Evolutionary conservation across 768 basidiomycete genomes (phyloP), one percentile per base, ranked within the genome.

Genomic region (Dioszegia crocea): DNA sequence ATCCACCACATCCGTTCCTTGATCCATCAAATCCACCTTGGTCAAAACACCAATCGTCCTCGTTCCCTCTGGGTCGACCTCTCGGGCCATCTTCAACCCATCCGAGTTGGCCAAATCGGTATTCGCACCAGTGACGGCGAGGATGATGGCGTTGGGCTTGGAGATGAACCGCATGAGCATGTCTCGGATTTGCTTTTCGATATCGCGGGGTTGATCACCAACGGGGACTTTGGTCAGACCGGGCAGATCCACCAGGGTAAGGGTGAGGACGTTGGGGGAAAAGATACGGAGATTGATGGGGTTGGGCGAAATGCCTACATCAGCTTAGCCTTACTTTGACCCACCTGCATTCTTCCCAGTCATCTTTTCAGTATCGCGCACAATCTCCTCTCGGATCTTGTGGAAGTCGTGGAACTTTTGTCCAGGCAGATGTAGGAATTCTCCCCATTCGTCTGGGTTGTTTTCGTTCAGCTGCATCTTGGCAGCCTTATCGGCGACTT

Each of bases 41-140:
- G 96, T 99, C 70, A 98, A 79, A 19, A 99, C 96, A 83, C 96
- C 96, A 65, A 99, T 97, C 21, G 96, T 99, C 72, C 94, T 83
- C 40, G 87, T 88, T 29, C 96, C 96, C 58, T 98, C 94, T 2
- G 94, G 93, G 74, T 99, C 96, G 24, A 97, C 92, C 71, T 97
- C 92, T 61, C 96, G 83, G 50, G 92, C 94, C 82, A 97, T 80
- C 80, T 96, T 94, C 73, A 96, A 78, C 48, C 96, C 94, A 77
- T 98, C 96, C 19, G 94, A 98, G 79, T 98, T 99, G 60, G 96
- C 96, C 83, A 99, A 82, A 81, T 99, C 96, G 46, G 85, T 87
- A 76, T 98, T 98, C 66, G 91, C 94, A 38, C 86, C 88, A 0
- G 94, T 96, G 63, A 98, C 94, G 33, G 94, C 94, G 54, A 98